phyloP scores from a whole-genome alignment of 2,329 filamentous ascomycete species.

The Neodidymelliopsis sp. region DNA sequence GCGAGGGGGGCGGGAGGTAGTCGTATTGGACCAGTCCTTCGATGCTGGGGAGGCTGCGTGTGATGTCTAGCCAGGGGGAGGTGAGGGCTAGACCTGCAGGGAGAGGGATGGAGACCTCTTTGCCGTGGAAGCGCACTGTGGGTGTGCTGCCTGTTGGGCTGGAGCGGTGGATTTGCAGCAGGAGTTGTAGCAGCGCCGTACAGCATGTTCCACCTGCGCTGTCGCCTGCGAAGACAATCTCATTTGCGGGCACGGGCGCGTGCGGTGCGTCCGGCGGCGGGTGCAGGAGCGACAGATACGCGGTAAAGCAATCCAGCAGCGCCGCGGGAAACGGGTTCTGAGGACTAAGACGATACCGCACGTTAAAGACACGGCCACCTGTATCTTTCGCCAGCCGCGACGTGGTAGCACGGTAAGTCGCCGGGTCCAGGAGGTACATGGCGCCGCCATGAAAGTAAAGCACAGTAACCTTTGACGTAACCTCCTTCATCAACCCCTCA shows the following conservation, averaged over 20 bases:
- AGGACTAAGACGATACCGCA: slow-evolving; percentile 78
- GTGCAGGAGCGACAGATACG: slow-evolving; percentile 76
- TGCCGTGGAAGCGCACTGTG: slow-evolving; percentile 67
- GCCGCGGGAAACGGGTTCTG: slow-evolving; percentile 78
- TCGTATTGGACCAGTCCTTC: slow-evolving; percentile 64
- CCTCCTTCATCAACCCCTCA: slow-evolving; percentile 71
- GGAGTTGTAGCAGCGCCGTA: slow-evolving; percentile 70
- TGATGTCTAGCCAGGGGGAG: slow-evolving; percentile 77
- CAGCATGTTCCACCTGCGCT: slow-evolving; percentile 77
- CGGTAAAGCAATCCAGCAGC: slow-evolving; percentile 74
- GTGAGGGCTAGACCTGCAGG: slow-evolving; percentile 70
- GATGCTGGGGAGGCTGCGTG: slow-evolving; percentile 67
- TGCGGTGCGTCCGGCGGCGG: slow-evolving; percentile 74
- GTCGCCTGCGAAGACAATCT: slow-evolving; percentile 78
- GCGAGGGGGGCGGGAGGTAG: slow-evolving; percentile 64
- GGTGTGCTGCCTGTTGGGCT: slow-evolving; percentile 50
- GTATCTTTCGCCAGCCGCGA: slow-evolving; percentile 71
- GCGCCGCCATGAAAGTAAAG: slow-evolving; percentile 81
- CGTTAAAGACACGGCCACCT: slow-evolving; percentile 72
- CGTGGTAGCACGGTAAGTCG: slow-evolving; percentile 66
- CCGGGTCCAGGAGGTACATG: slow-evolving; percentile 75
- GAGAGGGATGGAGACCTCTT: slow-evolving; percentile 65
- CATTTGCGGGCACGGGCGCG: slow-evolving; percentile 66
- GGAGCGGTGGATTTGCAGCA: slow-evolving; percentile 67
- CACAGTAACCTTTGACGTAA: slow-evolving; percentile 67